Percentiles rank a stretch among this genome's conserved stretches.
These are phyloP conservation scores for Aureobasidium leucospermi DNA, from an alignment of 2,329 filamentous ascomycete genomes.

Conservation along the genomic window DNA sequence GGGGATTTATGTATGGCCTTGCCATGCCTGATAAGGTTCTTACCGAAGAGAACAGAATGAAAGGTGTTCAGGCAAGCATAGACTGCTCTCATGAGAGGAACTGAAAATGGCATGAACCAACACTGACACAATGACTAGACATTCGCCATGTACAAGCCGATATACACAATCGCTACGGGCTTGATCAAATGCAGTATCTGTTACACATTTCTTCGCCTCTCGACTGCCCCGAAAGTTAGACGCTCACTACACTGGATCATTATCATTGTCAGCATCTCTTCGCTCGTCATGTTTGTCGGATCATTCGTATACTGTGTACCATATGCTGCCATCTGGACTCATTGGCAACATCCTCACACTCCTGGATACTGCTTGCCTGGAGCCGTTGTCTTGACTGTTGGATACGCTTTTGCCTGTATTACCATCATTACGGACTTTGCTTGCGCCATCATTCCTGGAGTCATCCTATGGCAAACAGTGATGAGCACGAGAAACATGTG, in stretches of 20 bases:
- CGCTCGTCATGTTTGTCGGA: constrained; percentile 4
- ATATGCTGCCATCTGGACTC: constrained; percentile 4
- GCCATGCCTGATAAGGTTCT: constrained; percentile 2
- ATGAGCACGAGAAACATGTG: background rate
- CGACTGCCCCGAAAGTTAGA: background rate
- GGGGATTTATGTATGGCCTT: constrained; percentile 7
- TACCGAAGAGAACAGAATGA: background rate
- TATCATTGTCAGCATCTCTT: constrained; percentile 2
- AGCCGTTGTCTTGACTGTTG: constrained; percentile 2
- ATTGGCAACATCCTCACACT: constrained; percentile 6
- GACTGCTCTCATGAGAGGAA: background rate
- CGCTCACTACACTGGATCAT: constrained; percentile 1
- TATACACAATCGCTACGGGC: constrained; percentile 4
- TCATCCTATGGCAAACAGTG: constrained; percentile 1
- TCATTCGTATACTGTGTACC: constrained; percentile 4
- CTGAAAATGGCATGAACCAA: background rate
- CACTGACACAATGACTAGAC: background rate
- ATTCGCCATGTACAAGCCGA: constrained; percentile 4
- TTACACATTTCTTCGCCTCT: constrained; percentile 3
- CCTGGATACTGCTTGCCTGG: constrained; percentile 10
- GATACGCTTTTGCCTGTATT: background rate
- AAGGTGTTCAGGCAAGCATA: constrained; percentile 3
- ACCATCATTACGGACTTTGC: constrained; percentile 3
- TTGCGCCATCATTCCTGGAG: constrained; percentile 4
- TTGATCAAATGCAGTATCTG: constrained; percentile 12